Conservation (phyloP, 83 land plant species). For the Picea abies region DNA sequence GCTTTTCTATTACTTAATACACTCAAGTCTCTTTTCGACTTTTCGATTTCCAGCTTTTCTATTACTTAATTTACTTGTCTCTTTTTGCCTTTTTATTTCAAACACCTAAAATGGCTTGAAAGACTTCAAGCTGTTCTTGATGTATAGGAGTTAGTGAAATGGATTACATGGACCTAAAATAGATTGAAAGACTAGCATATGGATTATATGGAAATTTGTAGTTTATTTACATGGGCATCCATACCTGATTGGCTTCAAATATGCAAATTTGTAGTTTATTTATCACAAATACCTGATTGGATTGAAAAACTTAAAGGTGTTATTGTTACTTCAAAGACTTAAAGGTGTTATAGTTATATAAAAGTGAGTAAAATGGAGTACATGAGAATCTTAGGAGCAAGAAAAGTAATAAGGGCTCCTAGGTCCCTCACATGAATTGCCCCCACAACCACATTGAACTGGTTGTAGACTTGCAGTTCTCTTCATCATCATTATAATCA, state of each 20-base stretch:
- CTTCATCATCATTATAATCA: too few relatives aligned
- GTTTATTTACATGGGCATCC: too few relatives aligned
- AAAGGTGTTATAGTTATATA: not conserved
- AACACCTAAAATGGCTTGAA: too few relatives aligned
- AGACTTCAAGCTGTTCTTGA: too few relatives aligned
- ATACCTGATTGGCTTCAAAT: too few relatives aligned
- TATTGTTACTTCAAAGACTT: not conserved
- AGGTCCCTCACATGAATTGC: not conserved
- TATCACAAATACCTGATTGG: not conserved
- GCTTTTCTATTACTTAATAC: constrained; percentile 1
- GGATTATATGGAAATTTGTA: too few relatives aligned
- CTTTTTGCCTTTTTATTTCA: constrained; percentile 9
- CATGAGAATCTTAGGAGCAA: too few relatives aligned
- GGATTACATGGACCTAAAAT: too few relatives aligned
- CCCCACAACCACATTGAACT: not conserved
- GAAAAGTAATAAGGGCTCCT: not conserved
- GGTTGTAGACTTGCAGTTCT: too few relatives aligned
- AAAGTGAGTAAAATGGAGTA: not conserved
- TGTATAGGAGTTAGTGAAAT: too few relatives aligned
- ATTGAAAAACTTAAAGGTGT: not conserved
- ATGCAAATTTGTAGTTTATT: not conserved
- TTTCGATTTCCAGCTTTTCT: not conserved
- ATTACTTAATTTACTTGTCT: not conserved
- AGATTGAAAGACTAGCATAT: too few relatives aligned
- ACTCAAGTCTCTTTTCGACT: constrained; percentile 1